A percentile compares a stretch with the other conserved stretches of the same genome.
Evolutionary conservation across 176 grass and related monocot genomes (phyloP).

Genomic region (Avena atlantica): DNA sequence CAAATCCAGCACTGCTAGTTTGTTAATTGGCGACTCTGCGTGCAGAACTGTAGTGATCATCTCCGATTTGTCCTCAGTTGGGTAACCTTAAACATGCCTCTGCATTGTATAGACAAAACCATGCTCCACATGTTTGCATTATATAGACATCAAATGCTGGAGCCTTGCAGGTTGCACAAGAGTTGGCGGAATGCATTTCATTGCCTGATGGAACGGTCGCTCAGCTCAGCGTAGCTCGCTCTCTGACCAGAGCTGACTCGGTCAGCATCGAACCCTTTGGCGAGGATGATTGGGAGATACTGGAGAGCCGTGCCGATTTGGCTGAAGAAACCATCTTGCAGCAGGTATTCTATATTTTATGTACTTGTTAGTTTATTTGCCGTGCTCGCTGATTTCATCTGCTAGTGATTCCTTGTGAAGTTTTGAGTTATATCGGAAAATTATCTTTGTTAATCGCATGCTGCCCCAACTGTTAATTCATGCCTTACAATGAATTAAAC

Average conservation of each 20-base stretch:
- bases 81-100: background rate
- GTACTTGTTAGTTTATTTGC: slow-evolving; percentile 3
- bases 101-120: background rate
- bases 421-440: background rate
- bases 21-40: background rate
- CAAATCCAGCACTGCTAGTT: background rate
- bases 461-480: background rate
- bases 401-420: background rate
- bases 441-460: background rate
- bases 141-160: slow-evolving; percentile 17
- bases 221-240: slow-evolving; percentile 67
- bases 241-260: slow-evolving; percentile 66
- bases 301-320: slow-evolving; percentile 79
- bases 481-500: slow-evolving; percentile 3
- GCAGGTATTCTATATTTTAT: slow-evolving; percentile 55
- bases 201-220: slow-evolving; percentile 65
- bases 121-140: slow-evolving; percentile 14
- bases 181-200: slow-evolving; percentile 77
- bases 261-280: slow-evolving; percentile 82
- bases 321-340: slow-evolving; percentile 92
- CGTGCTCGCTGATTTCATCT: background rate
- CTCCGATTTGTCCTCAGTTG: background rate
- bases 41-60: background rate
- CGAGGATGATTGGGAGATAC: slow-evolving; percentile 98
- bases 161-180: slow-evolving; percentile 74